Evolutionary conservation across 2,329 filamentous ascomycete genomes (phyloP).

Genomic region (Pseudocercospora fijiensis): DNA sequence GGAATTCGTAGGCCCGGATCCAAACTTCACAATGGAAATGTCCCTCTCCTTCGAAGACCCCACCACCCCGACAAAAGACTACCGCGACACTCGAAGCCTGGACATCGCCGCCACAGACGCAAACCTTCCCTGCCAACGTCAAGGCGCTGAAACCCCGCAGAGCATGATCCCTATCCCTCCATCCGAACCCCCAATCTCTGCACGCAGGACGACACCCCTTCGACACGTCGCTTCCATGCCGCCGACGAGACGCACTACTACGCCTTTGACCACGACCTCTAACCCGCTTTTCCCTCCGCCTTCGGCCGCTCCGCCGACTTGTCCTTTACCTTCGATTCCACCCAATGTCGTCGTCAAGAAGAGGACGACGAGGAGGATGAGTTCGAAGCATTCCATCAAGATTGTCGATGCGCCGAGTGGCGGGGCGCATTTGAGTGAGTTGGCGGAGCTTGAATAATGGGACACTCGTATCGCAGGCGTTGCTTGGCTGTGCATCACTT

Average conservation of each 20-base stretch:
- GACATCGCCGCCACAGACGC: not conserved
- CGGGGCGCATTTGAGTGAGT: not conserved
- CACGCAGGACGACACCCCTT: not conserved
- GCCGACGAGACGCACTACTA: not conserved
- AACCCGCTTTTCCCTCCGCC: constrained; percentile 5
- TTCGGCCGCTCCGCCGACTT: constrained; percentile 6
- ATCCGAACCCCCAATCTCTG: not conserved
- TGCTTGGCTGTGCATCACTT: not conserved
- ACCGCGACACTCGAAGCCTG: not conserved
- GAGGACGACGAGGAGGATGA: constrained; percentile 11
- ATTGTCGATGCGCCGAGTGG: constrained; percentile 6
- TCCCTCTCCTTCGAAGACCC: constrained; percentile 12
- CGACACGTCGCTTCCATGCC: not conserved
- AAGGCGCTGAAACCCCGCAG: not conserved
- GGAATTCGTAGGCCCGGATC: constrained; percentile 10
- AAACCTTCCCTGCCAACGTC: not conserved
- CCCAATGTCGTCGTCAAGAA: constrained; percentile 9
- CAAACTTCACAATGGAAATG: constrained; percentile 20
- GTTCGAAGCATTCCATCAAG: constrained; percentile 15
- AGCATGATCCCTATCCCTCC: not conserved
- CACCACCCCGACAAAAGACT: not conserved
- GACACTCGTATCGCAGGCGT: not conserved
- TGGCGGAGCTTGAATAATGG: not conserved
- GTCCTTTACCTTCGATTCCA: constrained; percentile 7
- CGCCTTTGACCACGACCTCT: not conserved